Base-by-base conservation (phyloP, 305 asterid species). In the Fraxinus albicans region DNA sequence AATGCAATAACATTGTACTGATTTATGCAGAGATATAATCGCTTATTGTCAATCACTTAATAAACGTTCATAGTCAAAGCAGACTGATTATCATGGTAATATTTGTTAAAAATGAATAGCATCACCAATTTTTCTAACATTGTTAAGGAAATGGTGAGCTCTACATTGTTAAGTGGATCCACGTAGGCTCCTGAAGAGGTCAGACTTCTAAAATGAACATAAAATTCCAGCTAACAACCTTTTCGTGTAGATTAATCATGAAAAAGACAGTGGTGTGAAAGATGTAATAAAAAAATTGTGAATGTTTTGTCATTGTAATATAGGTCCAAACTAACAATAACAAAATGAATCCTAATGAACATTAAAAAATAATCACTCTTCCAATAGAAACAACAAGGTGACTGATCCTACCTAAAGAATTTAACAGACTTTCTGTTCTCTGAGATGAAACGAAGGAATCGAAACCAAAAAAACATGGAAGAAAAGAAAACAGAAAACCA, bases 311-410 rank as follows among this genome's bases (percentile, higher is more conserved):
- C 77, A 65, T 42, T 31, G 25, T 34, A 34, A 34, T 33, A 70
- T 81, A 81, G 73, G 75, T 65, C 38, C 77, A 81, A 78, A 40
- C 78, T 73, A 44, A 63, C 55, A 73, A 34, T 19, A 70, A 82
- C 13, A 27, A 47, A 47, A 70, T 27, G 53, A 25, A 38, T 31
- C 53, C 27, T 3, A 21, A 73, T 44, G 77, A 15, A 42, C 70
- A n/a, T 35, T 74, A 74, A 75, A 65, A 73, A 78, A 47, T 17
- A 72, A 55, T 55, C 65, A 47, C 81, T 79, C 73, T 58, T 74
- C 55, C 69, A 50, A 53, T 60, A 70, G 50, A 34, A 44, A 70
- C 77, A 42, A 70, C 74, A 31, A 81, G 69, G 77, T 40, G 80
- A 23, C 38, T 23, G 53, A 65, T 78, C 31, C 40, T 79, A 79